These are phyloP conservation scores for Pseudocercospora cruenta DNA, from an alignment of 2,329 filamentous ascomycete species.

Conservation along the genomic window DNA sequence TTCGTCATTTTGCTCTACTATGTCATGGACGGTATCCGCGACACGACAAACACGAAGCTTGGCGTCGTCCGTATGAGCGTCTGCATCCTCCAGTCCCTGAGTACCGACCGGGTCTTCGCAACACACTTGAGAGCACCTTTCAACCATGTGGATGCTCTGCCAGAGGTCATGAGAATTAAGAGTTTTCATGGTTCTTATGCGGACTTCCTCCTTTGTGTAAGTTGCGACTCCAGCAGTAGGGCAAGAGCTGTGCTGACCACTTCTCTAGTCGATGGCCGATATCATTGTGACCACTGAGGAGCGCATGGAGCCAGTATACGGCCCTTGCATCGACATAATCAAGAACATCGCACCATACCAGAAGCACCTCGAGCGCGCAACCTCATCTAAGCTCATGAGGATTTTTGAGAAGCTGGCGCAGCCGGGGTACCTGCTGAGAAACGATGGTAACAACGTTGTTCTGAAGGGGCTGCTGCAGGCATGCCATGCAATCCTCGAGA, in stretches of 20 bases:
- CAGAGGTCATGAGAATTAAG: constrained; percentile 75
- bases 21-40: constrained; percentile 83
- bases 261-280: constrained; percentile 80
- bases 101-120: constrained; percentile 88
- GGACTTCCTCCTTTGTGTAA: constrained; percentile 87
- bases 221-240: constrained; percentile 39
- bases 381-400: constrained; percentile 82
- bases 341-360: constrained; percentile 90
- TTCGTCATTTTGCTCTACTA: constrained; percentile 89
- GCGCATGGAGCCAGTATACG: constrained; percentile 87
- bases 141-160: constrained; percentile 84
- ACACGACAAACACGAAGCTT: constrained; percentile 85
- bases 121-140: constrained; percentile 87
- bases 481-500: constrained; percentile 86
- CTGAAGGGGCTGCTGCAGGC: constrained; percentile 83
- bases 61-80: constrained; percentile 95
- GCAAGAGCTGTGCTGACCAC: constrained; percentile 14
- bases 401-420: constrained; percentile 91
- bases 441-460: constrained; percentile 85
- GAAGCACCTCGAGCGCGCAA: constrained; percentile 72
- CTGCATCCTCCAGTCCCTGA: constrained; percentile 94
- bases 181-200: constrained; percentile 89
- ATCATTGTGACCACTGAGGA: constrained; percentile 91
- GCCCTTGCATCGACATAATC: constrained; percentile 86
- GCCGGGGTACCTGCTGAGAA: constrained; percentile 86